Evolutionary conservation across 495 filamentous ascomycete species (phyloP), one percentile per base, ranked within the genome.

Genomic region (Annulohypoxylon stygium): DNA sequence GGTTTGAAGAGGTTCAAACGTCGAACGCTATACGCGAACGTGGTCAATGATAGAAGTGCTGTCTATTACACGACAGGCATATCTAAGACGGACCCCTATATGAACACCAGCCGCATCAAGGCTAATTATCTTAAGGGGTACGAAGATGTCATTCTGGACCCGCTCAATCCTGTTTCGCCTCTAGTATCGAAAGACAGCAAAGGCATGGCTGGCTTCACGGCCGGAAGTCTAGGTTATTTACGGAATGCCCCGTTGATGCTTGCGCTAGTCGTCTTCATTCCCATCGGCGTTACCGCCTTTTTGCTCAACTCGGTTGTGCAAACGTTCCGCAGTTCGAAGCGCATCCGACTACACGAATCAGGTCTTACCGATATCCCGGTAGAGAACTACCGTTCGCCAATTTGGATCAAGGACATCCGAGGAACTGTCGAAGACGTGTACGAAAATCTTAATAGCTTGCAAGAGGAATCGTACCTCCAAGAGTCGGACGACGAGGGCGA

Each of bases 51-150:
- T 80, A 85, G 91, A 39, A 90, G 88, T 26, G 92, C 91, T 3
- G 85, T 88, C 4, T 96, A 90, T 81, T 98, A 97, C 80, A 97
- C 96, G 0, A 91, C 93, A 1, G 83, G 78, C 50, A 91, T 98
- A 47, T 86, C 91, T 6, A 87, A 87, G 57, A 89, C 83, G 3
- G 92, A 98, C 75, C 95, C 93, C 0, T 98, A 88, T 81, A 76
- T 74, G n/a, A 83, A 93, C 68, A 77, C 92, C 39, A 87, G 89
- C 34, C 84, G 86, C 1, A 77, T 93, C 36, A 86, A 89, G 25
- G 81, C 93, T 72, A 93, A 93, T 71, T 95, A 92, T 73, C 74
- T 94, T 23, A 79, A 87, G 25, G 92, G 89, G 14, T 97, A 95
- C 77, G 89, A 91, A 39, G 83, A 89, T 54, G 89, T 93, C 4